Conservation (phyloP, 2,329 filamentous ascomycete species). For the Cladophialophora bantiana region DNA sequence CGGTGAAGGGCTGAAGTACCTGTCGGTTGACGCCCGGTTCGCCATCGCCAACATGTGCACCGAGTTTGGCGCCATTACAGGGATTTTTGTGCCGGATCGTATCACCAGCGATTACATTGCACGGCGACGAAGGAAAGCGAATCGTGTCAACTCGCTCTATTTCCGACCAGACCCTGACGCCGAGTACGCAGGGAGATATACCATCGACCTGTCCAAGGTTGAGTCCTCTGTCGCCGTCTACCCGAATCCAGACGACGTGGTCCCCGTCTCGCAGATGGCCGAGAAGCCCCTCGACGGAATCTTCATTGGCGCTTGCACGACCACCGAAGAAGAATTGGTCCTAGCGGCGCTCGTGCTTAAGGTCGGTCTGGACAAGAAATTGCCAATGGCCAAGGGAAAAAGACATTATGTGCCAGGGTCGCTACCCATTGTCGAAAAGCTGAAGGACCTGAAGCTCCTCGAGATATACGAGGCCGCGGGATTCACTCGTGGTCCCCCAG, state of each 20-base stretch:
- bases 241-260: constrained; percentile 55
- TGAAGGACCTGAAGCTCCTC: constrained; percentile 47
- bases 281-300: constrained; percentile 50
- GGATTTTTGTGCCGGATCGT: constrained; percentile 52
- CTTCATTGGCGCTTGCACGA: constrained; percentile 59
- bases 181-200: constrained; percentile 48
- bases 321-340: constrained; percentile 55
- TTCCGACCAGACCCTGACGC: constrained; percentile 51
- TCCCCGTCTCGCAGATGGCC: constrained; percentile 48
- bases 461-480: constrained; percentile 52
- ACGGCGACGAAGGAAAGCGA: constrained; percentile 44
- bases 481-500: constrained; percentile 52
- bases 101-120: constrained; percentile 48
- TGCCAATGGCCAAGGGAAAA: constrained; percentile 46
- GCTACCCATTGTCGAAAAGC: constrained; percentile 48
- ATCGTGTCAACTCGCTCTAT: constrained; percentile 49
- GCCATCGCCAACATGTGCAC: constrained; percentile 59
- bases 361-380: constrained; percentile 46
- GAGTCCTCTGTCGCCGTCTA: constrained; percentile 51
- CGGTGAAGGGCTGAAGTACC: constrained; percentile 50
- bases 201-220: constrained; percentile 50
- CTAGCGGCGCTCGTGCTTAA: constrained; percentile 53
- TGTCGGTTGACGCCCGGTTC: constrained; percentile 55
- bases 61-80: constrained; percentile 55
- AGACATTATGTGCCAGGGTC: constrained; percentile 54